Evolutionary conservation across 78 protist genomes (phyloP).

Genomic region (Tieghemostelium lacteum): DNA sequence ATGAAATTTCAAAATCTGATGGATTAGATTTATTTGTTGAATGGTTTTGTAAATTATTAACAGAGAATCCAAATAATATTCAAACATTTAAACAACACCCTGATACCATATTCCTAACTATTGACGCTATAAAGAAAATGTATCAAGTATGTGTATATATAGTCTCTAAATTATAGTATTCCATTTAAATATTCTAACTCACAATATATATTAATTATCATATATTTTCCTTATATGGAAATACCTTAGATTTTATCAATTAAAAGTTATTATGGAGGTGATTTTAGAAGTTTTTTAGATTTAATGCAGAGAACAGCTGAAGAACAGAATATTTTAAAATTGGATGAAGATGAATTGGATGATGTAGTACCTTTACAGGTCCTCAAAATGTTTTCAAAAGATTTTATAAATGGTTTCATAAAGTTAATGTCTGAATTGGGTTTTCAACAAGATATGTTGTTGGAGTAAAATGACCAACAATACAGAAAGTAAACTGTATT

Average conservation of each 20-base stretch:
- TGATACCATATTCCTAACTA: slow-evolving; percentile 22
- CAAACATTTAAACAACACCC: slow-evolving; percentile 43
- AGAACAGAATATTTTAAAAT: slow-evolving; percentile 64
- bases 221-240: neutral
- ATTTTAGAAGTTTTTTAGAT: slow-evolving; percentile 77
- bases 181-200: neutral
- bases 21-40: slow-evolving; percentile 72
- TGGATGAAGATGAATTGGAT: slow-evolving; percentile 78
- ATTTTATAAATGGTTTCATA: slow-evolving; percentile 78
- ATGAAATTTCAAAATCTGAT: slow-evolving; percentile 65
- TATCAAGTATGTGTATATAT: slow-evolving; percentile 41
- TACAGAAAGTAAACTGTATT: too few species aligned
- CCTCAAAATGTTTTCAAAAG: slow-evolving; percentile 67
- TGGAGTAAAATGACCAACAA: neutral
- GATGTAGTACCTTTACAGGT: slow-evolving; percentile 68
- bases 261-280: slow-evolving; percentile 73
- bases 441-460: slow-evolving; percentile 33
- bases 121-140: slow-evolving; percentile 74
- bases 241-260: slow-evolving; percentile 65
- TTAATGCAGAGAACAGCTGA: slow-evolving; percentile 83
- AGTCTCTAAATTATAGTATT: neutral
- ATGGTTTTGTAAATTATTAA: slow-evolving; percentile 73
- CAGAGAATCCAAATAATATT: slow-evolving; percentile 42
- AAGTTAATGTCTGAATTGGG: slow-evolving; percentile 74
- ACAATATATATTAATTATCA: neutral